Evolutionary conservation across 1,284 basidiomycete species (phyloP).

Genomic region (Ceratobasidium theobromae): DNA sequence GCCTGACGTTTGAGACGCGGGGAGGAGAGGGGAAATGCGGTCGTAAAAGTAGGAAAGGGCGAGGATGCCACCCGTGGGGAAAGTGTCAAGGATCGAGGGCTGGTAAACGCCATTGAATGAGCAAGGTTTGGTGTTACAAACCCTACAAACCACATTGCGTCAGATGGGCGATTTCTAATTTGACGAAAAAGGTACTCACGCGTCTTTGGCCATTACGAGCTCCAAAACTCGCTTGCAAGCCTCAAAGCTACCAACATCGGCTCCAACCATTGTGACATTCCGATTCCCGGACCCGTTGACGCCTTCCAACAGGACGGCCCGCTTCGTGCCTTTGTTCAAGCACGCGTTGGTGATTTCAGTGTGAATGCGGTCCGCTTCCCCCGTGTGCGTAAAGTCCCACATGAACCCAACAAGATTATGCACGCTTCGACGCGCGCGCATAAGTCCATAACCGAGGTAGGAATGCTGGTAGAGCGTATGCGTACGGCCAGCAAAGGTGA

Average conservation of each 20-base stretch:
- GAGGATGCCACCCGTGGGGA: slow-evolving; percentile 75
- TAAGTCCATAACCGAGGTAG: slow-evolving; percentile 94
- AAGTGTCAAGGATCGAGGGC: slow-evolving; percentile 89
- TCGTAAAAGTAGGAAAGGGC: slow-evolving; percentile 98
- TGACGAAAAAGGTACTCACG: slow-evolving; percentile 55
- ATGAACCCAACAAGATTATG: slow-evolving; percentile 91
- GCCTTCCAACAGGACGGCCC: slow-evolving; percentile 66
- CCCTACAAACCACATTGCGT: slow-evolving; percentile 52
- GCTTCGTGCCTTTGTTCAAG: slow-evolving; percentile 65
- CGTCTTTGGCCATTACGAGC: slow-evolving; percentile 94
- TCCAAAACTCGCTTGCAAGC: slow-evolving; percentile 85
- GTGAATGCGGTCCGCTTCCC: slow-evolving; percentile 36
- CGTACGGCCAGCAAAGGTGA: slow-evolving; percentile 70
- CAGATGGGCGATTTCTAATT: slow-evolving; percentile 8
- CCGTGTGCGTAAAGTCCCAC: slow-evolving; percentile 51
- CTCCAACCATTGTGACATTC: slow-evolving; percentile 81
- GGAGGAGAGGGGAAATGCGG: slow-evolving; percentile 80
- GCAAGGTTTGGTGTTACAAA: slow-evolving; percentile 89
- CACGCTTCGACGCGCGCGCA: slow-evolving; percentile 83
- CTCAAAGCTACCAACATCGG: slow-evolving; percentile 77
- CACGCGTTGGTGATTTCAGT: slow-evolving; percentile 74
- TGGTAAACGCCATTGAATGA: slow-evolving; percentile 98
- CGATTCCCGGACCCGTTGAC: slow-evolving; percentile 45
- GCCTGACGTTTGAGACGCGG: slow-evolving; percentile 39
- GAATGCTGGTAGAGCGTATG: slow-evolving; percentile 91